phyloP scores from a whole-genome alignment of 2,329 filamentous ascomycete genomes.

The Diaporthe ampelina region DNA sequence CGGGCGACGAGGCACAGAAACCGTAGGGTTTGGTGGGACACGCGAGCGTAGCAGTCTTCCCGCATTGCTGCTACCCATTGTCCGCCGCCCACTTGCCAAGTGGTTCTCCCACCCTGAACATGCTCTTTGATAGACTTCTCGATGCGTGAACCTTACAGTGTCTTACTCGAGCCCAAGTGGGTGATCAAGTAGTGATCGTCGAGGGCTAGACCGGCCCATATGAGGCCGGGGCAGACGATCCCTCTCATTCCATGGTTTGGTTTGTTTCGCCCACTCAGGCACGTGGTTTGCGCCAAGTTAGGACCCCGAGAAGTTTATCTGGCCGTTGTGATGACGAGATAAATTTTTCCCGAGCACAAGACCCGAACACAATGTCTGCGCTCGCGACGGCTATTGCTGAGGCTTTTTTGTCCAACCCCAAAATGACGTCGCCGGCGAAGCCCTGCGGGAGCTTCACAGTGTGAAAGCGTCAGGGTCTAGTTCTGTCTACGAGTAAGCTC shows the following conservation, averaged over 20 bases:
- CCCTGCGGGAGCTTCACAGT: neutral
- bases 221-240: neutral
- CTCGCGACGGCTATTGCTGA: neutral
- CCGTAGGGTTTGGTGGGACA: neutral
- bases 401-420: neutral
- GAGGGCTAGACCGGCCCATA: slow-evolving; percentile 8
- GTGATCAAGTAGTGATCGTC: slow-evolving; percentile 10
- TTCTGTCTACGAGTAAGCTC: neutral
- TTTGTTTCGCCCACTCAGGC: neutral
- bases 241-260: neutral
- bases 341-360: neutral
- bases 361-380: neutral
- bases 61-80: neutral
- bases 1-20: neutral
- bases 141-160: neutral
- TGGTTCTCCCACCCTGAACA: neutral
- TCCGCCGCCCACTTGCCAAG: neutral
- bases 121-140: neutral
- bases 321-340: neutral
- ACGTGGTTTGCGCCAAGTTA: slow-evolving; percentile 9
- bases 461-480: neutral
- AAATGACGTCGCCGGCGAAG: neutral
- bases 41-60: neutral
- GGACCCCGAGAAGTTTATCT: slow-evolving; percentile 16
- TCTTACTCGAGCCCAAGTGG: neutral